A percentile compares a stretch with the other conserved stretches of the same genome.
Conservation (phyloP, 1,139 yeast species). For the Kluyveromyces marxianus region DNA sequence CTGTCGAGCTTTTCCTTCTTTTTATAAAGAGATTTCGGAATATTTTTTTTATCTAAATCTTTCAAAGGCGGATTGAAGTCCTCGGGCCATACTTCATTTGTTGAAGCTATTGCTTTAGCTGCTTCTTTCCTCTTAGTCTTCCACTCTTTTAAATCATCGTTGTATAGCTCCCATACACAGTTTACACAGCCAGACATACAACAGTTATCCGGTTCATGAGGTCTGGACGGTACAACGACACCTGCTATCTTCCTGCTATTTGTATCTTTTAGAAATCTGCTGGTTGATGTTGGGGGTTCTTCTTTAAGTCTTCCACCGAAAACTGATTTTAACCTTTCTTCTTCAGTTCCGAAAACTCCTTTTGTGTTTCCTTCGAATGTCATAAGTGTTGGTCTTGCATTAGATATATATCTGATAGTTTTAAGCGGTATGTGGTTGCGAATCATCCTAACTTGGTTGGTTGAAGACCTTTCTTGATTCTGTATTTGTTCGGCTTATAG, state of each 20-base stretch:
- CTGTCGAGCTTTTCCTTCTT: slow-evolving; percentile 19
- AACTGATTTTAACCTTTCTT: slow-evolving; percentile 42
- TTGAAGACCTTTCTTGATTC: too few relatives aligned
- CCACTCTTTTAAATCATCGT: slow-evolving; percentile 86
- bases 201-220: slow-evolving; percentile 88
- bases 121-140: slow-evolving; percentile 53
- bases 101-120: slow-evolving; percentile 42
- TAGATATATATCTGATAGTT: slow-evolving; percentile 33
- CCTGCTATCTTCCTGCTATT: slow-evolving; percentile 55
- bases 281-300: slow-evolving; percentile 43
- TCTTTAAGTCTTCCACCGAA: slow-evolving; percentile 58
- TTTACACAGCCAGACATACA: slow-evolving; percentile 97
- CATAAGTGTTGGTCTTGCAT: slow-evolving; percentile 36
- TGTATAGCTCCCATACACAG: slow-evolving; percentile 92
- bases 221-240: slow-evolving; percentile 66
- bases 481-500: too few relatives aligned
- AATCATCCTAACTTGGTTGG: background rate
- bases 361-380: slow-evolving; percentile 43
- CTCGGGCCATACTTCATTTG: slow-evolving; percentile 67
- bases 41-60: slow-evolving; percentile 32
- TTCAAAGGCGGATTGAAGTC: slow-evolving; percentile 69
- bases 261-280: slow-evolving; percentile 39
- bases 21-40: slow-evolving; percentile 32
- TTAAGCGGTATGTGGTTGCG: slow-evolving; percentile 10
- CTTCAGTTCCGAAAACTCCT: slow-evolving; percentile 35